A percentile compares a stretch with the other conserved stretches of the same genome.
Conservation (phyloP, 2,329 filamentous ascomycete genomes). For the Aureobasidium sp. region DNA sequence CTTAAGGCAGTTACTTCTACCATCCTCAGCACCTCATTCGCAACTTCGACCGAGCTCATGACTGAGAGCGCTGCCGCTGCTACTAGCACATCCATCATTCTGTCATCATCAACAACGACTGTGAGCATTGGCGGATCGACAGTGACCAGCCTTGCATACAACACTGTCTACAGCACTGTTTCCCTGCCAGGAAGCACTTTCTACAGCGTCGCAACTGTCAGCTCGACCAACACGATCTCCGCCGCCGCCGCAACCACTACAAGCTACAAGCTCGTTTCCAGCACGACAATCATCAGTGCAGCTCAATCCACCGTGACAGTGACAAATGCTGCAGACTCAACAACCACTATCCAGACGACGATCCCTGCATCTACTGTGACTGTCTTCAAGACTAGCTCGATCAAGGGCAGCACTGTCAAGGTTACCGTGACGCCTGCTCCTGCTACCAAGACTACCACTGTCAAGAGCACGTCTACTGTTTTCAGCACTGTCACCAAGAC, state of each 20-base stretch:
- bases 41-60: constrained; percentile 11
- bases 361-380: constrained; percentile 21
- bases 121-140: constrained; percentile 10
- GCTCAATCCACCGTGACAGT: constrained; percentile 16
- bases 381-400: constrained; percentile 17
- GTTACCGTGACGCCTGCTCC: constrained; percentile 16
- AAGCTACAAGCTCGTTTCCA: constrained; percentile 19
- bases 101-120: constrained; percentile 11
- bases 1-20: constrained; percentile 25
- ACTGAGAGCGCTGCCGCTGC: constrained; percentile 18
- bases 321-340: constrained; percentile 18
- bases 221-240: constrained; percentile 5
- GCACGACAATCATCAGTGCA: constrained; percentile 17
- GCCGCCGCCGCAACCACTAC: constrained; percentile 11
- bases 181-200: constrained; percentile 19
- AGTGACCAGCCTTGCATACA: constrained; percentile 12
- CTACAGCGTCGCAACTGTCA: constrained; percentile 19
- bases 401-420: constrained; percentile 16
- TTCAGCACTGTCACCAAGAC: constrained; percentile 21
- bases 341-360: constrained; percentile 22
- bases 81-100: constrained; percentile 20
- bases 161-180: constrained; percentile 9
- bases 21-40: constrained; percentile 18
- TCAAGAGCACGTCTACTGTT: constrained; percentile 21
- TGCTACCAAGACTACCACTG: constrained; percentile 20